These are phyloP conservation scores for Coffea humblotiana DNA, from an alignment of 305 asterid genomes.

Conservation along the genomic window DNA sequence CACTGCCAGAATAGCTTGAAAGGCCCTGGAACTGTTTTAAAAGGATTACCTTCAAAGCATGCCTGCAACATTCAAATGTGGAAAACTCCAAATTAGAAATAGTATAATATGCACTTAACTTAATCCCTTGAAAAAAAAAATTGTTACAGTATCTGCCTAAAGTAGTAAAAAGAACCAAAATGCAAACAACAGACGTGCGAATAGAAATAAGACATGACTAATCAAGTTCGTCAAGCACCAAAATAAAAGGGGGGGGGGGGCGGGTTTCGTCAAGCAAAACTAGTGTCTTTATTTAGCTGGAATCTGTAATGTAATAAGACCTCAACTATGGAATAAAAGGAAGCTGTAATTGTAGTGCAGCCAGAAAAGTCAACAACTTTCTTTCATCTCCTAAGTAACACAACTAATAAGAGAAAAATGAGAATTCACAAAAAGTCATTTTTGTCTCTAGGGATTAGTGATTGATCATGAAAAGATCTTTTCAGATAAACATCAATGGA, in stretches of 20 bases:
- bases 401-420: neutral
- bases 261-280: neutral
- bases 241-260: too few relatives aligned
- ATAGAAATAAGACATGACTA: neutral
- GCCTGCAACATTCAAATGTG: constrained; percentile 43
- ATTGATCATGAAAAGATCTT: neutral
- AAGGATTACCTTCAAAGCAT: constrained; percentile 96
- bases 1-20: constrained; percentile 89
- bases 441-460: neutral
- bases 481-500: neutral
- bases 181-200: too few relatives aligned
- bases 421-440: neutral
- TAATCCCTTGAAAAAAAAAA: neutral
- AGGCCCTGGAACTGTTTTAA: constrained; percentile 96
- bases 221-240: neutral
- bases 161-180: neutral
- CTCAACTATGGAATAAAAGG: neutral
- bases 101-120: neutral
- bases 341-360: neutral
- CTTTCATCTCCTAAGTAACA: neutral
- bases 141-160: neutral
- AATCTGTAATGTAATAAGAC: neutral
- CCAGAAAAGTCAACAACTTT: neutral
- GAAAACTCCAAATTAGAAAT: neutral
- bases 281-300: neutral